These are phyloP conservation scores for Neocatenulostroma microsporum DNA, from an alignment of 2,329 filamentous ascomycete genomes.

Conservation along the genomic window DNA sequence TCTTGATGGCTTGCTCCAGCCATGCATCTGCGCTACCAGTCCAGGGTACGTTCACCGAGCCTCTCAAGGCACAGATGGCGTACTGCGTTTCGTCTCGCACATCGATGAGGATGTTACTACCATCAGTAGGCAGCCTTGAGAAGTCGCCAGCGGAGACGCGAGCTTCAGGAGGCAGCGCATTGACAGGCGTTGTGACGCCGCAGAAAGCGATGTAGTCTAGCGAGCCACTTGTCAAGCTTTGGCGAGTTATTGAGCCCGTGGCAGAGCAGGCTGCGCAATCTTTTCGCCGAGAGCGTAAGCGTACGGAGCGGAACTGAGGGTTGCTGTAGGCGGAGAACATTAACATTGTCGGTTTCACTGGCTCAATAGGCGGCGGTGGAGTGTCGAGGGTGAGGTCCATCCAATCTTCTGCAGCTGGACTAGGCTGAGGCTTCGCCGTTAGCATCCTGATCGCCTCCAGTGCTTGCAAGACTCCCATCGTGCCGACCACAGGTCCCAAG, in stretches of 20 bases:
- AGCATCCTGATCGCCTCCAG: constrained; percentile 76
- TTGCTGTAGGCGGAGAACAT: constrained; percentile 49
- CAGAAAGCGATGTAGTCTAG: constrained; percentile 85
- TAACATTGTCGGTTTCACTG: constrained; percentile 35
- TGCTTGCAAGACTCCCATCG: constrained; percentile 89
- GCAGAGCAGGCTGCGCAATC: constrained; percentile 72
- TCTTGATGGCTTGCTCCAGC: constrained; percentile 21
- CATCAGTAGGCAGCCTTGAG: constrained; percentile 26
- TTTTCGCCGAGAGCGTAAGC: constrained; percentile 59
- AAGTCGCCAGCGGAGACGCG: constrained; percentile 61
- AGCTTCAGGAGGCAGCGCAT: constrained; percentile 54
- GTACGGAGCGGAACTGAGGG: constrained; percentile 63
- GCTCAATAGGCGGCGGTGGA: constrained; percentile 8
- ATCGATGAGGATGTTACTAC: constrained; percentile 60
- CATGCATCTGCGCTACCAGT: constrained; percentile 41
- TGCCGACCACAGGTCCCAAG: constrained; percentile 81
- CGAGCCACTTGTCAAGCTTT: constrained; percentile 55
- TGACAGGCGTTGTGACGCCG: constrained; percentile 51
- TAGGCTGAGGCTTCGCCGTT: constrained; percentile 42
- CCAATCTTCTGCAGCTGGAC: constrained; percentile 4
- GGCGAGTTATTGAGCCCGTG: constrained; percentile 53
- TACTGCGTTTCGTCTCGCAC: constrained; percentile 81
- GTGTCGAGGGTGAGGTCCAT: constrained; percentile 13
- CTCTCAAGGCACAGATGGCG: constrained; percentile 66
- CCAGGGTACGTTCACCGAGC: constrained; percentile 68